phyloP scores from a whole-genome alignment of 1,139 yeast species.

The Hansenula sp. region DNA sequence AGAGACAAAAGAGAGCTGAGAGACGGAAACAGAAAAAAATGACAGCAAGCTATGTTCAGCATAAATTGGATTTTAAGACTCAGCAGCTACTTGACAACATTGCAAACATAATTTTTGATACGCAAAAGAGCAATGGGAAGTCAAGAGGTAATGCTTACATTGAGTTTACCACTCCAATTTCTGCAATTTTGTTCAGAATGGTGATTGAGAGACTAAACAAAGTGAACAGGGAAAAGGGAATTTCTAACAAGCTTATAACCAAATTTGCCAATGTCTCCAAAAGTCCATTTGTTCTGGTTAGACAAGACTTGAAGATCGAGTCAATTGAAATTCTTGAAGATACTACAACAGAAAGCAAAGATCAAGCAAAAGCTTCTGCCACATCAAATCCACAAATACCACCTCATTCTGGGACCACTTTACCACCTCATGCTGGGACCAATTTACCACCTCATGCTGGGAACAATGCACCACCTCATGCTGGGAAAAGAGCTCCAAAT shows the following conservation, averaged over 20 bases:
- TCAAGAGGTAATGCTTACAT: conserved; percentile 15
- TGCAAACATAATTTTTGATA: conserved; percentile 9
- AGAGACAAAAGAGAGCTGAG: background rate
- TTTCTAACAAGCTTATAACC: conserved; percentile 5
- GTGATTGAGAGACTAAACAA: conserved; percentile 11
- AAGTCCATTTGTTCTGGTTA: conserved; percentile 9
- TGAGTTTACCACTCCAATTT: conserved; percentile 8
- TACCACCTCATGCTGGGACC: background rate
- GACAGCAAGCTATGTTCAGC: conserved; percentile 1
- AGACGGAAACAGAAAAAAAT: background rate
- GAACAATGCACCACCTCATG: background rate
- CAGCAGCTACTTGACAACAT: conserved; percentile 7
- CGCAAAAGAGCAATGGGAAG: conserved; percentile 13
- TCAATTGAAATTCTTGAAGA: too few relatives aligned
- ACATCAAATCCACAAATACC: background rate
- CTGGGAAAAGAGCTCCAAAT: background rate
- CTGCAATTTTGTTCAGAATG: conserved; percentile 13
- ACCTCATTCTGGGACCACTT: background rate
- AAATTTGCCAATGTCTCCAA: conserved; percentile 13
- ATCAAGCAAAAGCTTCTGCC: background rate
- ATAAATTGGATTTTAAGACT: conserved; percentile 5
- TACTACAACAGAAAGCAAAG: background rate
- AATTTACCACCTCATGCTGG: background rate
- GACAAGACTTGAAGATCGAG: too few relatives aligned
- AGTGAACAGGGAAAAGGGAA: conserved; percentile 5